These are phyloP conservation scores for Cenococcum geophilum DNA, from an alignment of 495 filamentous ascomycete genomes.

Conservation along the genomic window DNA sequence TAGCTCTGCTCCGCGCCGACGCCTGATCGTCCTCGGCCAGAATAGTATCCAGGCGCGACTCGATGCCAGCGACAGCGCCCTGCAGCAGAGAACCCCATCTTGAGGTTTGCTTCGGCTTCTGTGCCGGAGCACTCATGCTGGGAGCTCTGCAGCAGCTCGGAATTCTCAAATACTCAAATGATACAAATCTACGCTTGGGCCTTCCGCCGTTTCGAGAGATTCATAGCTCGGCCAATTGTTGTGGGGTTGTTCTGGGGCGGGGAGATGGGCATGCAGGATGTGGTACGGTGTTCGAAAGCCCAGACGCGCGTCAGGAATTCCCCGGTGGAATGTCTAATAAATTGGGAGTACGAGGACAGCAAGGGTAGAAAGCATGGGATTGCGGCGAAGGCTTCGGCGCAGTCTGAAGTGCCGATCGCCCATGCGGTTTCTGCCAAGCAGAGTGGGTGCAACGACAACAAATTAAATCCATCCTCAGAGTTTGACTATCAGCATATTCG, in stretches of 20 bases:
- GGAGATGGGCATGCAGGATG: background rate
- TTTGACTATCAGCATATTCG: too few species aligned
- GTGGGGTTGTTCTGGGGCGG: background rate
- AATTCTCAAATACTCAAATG: background rate
- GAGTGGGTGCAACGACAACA: too few species aligned
- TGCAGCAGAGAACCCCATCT: slow-evolving; percentile 83
- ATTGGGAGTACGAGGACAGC: background rate
- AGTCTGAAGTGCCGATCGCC: too few species aligned
- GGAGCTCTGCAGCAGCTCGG: background rate
- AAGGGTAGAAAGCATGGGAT: background rate
- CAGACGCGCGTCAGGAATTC: slow-evolving; percentile 3
- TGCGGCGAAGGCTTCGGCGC: too few species aligned
- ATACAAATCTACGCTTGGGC: background rate
- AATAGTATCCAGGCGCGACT: slow-evolving; percentile 88
- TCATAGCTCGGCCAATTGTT: slow-evolving; percentile 2
- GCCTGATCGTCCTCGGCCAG: slow-evolving; percentile 64
- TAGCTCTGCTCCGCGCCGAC: slow-evolving; percentile 34
- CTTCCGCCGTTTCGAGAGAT: slow-evolving; percentile 5
- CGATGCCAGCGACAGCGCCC: slow-evolving; percentile 87
- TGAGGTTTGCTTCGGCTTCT: slow-evolving; percentile 34
- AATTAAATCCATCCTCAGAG: too few species aligned
- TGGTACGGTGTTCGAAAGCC: background rate
- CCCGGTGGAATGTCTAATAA: background rate
- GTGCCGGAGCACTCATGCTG: slow-evolving; percentile 21
- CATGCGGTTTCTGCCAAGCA: too few species aligned